phyloP scores from a whole-genome alignment of 371 early-diverging fungal genomes.

The Lichtheimia ramosa region DNA sequence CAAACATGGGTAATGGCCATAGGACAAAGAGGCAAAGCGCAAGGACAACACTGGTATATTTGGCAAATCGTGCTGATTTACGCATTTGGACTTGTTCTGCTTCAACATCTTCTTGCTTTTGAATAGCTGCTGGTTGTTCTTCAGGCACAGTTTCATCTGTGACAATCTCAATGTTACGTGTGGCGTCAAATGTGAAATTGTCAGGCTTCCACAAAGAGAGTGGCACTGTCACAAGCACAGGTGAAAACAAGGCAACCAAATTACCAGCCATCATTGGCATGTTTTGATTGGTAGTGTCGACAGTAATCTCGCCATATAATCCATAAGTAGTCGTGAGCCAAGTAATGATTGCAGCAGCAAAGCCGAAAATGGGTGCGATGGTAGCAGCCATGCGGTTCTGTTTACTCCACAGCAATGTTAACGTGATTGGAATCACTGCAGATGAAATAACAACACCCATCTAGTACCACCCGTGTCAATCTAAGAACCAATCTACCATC shows the following conservation, averaged over 20 bases:
- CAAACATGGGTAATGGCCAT: constrained; percentile 74
- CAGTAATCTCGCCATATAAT: constrained; percentile 54
- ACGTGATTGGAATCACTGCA: constrained; percentile 64
- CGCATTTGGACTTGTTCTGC: constrained; percentile 19
- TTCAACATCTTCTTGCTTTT: constrained; percentile 26
- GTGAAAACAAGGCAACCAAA: constrained; percentile 42
- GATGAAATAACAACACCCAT: constrained; percentile 71
- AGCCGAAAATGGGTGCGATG: constrained; percentile 54
- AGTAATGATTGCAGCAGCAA: constrained; percentile 51
- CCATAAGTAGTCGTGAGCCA: constrained; percentile 62
- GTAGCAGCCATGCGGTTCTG: constrained; percentile 58
- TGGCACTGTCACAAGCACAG: constrained; percentile 19
- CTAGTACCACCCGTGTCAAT: constrained; percentile 12
- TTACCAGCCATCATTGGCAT: constrained; percentile 76
- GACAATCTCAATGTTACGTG: constrained; percentile 45
- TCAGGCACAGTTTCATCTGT: constrained; percentile 33
- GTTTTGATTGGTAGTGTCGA: constrained; percentile 58
- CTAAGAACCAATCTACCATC: not conserved
- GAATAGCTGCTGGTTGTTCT: constrained; percentile 8
- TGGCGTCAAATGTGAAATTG: constrained; percentile 61
- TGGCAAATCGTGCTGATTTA: constrained; percentile 33
- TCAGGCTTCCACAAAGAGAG: constrained; percentile 54
- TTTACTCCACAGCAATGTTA: constrained; percentile 66
- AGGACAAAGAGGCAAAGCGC: constrained; percentile 58
- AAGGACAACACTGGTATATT: constrained; percentile 38